Conservation (phyloP, 768 basidiomycete species). For the Tricholoma matsutake region DNA sequence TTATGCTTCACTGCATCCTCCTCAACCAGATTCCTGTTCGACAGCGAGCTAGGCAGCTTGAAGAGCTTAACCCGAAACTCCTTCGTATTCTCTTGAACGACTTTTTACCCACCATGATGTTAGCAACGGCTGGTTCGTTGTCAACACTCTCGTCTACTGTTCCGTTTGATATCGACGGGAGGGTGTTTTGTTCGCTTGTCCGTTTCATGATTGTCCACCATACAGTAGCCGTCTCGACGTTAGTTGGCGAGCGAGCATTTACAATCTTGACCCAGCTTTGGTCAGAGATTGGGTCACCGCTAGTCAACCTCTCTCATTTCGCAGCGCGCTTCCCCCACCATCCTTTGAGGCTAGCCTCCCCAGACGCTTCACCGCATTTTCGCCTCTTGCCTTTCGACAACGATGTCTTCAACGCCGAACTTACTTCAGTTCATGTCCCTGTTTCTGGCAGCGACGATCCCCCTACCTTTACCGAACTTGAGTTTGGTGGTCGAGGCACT, state of each 20-base stretch:
- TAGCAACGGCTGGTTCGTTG: constrained; percentile 21
- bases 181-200: constrained; percentile 46
- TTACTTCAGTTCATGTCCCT: constrained; percentile 21
- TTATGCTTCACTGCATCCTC: constrained; percentile 27
- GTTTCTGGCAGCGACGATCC: constrained; percentile 12
- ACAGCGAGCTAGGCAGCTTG: constrained; percentile 36
- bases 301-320: constrained; percentile 18
- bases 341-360: neutral
- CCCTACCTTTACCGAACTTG: constrained; percentile 23
- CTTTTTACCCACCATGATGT: constrained; percentile 42
- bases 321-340: constrained; percentile 20
- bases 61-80: constrained; percentile 27
- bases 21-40: constrained; percentile 34
- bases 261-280: constrained; percentile 22
- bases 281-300: constrained; percentile 10
- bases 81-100: constrained; percentile 24
- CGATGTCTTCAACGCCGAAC: constrained; percentile 25
- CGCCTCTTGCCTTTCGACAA: constrained; percentile 40
- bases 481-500: constrained; percentile 34
- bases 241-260: constrained; percentile 17
- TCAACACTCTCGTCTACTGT: constrained; percentile 15
- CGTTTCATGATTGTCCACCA: constrained; percentile 29
- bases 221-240: constrained; percentile 24
- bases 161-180: constrained; percentile 50
- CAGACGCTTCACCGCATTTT: neutral